phyloP scores from a whole-genome alignment of 176 grass and related monocot genomes.

The Ananas comosus region DNA sequence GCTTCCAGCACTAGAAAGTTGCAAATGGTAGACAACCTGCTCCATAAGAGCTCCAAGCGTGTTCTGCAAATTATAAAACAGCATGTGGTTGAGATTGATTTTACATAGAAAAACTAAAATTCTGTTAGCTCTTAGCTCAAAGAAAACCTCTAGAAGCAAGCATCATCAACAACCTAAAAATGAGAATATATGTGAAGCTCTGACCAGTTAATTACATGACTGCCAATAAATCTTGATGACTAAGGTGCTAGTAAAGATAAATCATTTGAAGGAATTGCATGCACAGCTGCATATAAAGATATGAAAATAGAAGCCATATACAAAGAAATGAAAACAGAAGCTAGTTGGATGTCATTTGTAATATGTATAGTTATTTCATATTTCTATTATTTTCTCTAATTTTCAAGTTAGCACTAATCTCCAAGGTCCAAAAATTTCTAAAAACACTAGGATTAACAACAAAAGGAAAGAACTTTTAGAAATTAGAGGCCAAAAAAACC shows the following conservation, averaged over 20 bases:
- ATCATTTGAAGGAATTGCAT: too few species aligned
- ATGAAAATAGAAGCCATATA: too few species aligned
- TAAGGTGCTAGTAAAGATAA: too few species aligned
- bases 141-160: neutral
- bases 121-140: neutral
- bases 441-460: neutral
- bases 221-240: too few species aligned
- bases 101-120: neutral
- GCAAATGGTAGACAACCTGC: slow-evolving; percentile 58
- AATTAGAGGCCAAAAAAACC: slow-evolving; percentile 25
- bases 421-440: neutral
- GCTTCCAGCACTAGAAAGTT: slow-evolving; percentile 34
- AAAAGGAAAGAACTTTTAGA: neutral
- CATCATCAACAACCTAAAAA: neutral
- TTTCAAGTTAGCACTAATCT: neutral
- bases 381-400: neutral
- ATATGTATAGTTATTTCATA: neutral
- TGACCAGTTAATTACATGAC: too few species aligned
- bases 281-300: too few species aligned
- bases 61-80: slow-evolving; percentile 35
- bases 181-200: too few species aligned
- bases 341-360: neutral
- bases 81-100: slow-evolving; percentile 6
- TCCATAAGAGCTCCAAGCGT: slow-evolving; percentile 69
- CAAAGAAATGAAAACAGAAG: too few species aligned